Evolutionary conservation across 345 rosid species (phyloP).

Genomic region (Rhodamnia rubescens): DNA sequence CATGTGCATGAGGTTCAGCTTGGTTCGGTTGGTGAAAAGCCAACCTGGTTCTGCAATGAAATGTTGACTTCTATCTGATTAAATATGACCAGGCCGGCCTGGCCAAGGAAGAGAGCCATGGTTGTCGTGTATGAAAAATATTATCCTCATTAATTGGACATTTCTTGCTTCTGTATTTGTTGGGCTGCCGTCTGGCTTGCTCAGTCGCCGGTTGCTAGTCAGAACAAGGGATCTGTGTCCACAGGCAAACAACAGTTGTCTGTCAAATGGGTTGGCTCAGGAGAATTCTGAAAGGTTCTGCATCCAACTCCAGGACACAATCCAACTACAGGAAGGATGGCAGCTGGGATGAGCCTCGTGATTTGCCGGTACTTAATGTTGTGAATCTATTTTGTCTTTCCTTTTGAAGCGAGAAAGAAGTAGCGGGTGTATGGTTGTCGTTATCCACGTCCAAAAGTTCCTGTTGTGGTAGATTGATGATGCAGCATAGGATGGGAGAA

Average conservation of each 20-base stretch:
- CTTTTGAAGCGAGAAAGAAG: background rate
- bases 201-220: background rate
- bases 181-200: background rate
- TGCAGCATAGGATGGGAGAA: no score
- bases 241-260: background rate
- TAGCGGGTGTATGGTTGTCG: background rate
- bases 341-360: background rate
- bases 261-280: constrained; percentile 66
- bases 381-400: background rate
- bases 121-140: no score
- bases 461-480: background rate
- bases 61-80: background rate
- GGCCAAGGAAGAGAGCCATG: background rate
- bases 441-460: background rate
- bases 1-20: no score
- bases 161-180: background rate
- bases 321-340: background rate
- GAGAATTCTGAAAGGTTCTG: constrained; percentile 55
- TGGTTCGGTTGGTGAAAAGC: no score
- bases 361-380: background rate
- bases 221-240: background rate
- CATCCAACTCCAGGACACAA: background rate
- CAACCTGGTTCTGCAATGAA: no score
- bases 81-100: background rate
- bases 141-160: background rate